Base-by-base conservation (phyloP, 2,329 filamentous ascomycete genomes). In the Pleurostoma richardsiae region DNA sequence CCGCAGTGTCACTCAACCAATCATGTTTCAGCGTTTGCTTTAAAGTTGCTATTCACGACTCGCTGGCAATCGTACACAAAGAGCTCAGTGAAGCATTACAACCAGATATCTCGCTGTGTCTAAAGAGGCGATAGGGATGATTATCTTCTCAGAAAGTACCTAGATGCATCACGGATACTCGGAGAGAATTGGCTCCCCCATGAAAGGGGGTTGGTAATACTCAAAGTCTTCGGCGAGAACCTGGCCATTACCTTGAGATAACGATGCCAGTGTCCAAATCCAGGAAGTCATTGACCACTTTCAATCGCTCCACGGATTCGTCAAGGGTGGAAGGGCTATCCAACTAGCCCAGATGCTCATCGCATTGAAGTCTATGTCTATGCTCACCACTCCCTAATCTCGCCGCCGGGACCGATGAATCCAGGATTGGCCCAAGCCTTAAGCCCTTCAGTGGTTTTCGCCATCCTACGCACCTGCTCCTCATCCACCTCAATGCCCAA, bases 221-320 rank as follows among this genome's bases (percentile, higher is more conserved):
- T 84, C 81, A 1, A 86, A 69, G 0, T 73, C 68, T 52, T 74
- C 76, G n/a, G 81, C 81, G 8, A 86, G 72, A 86, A 82, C 54
- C 83, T 84, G 2, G 82, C 82, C 81, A 86, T 86, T 10, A 82
- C 80, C 49, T 82, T 83, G 64, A 83, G 65, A 86, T 86, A 56
- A 86, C 83, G 41, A 86, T 70, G 3, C 77, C 83, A 3, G 74
- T 82, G 49, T 86, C 82, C 59, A 87, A 73, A 3, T 81, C 82
- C 0, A 85, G 62, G 0, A 69, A 67, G 59, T 19, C 19, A 19
- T 84, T 86, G 19, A 87, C 82, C 0, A 73, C 70, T 58, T 80
- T 77, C 5, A 86, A 66, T 10, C 83, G 71, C 48, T 83, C 74
- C 7, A 86, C 77, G 36, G 75, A 78, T 3, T 73, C 67, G 41